Evolutionary conservation across 345 rosid species (phyloP).

Genomic region (Citrus cavaleriei): DNA sequence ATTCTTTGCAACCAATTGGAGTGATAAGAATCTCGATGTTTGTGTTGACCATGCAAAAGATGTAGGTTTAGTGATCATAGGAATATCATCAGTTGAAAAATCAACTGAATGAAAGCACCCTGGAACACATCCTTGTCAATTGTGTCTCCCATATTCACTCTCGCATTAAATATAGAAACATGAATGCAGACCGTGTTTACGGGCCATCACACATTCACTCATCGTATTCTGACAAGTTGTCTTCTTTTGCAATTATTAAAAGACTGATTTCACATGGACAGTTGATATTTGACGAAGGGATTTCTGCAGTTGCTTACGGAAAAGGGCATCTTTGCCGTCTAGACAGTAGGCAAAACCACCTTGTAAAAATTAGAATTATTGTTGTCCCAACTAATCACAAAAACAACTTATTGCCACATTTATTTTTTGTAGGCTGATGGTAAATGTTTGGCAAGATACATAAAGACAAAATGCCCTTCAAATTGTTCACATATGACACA

Average conservation of each 20-base stretch:
- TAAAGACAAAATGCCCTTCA: background rate
- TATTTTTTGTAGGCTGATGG: background rate
- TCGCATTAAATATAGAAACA: constrained; percentile 15
- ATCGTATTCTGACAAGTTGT: constrained; percentile 2
- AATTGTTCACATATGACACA: background rate
- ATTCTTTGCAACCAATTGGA: too few relatives aligned
- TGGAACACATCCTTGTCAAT: constrained; percentile 15
- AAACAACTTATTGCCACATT: background rate
- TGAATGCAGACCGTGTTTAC: background rate
- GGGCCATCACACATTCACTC: constrained; percentile 4
- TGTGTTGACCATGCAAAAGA: background rate
- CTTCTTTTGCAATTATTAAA: background rate
- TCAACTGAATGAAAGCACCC: background rate
- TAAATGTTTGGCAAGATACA: background rate
- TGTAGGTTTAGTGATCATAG: background rate
- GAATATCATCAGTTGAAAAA: background rate
- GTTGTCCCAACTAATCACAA: background rate
- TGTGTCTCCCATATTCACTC: constrained; percentile 18
- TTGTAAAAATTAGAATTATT: background rate
- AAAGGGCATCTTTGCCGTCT: background rate
- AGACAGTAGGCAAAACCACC: background rate
- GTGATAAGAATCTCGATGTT: background rate
- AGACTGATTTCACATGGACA: background rate
- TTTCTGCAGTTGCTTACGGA: background rate
- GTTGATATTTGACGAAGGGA: background rate